Evolutionary conservation across 2,329 filamentous ascomycete genomes (phyloP), one percentile per base, ranked within the genome.

Genomic region (Trematosphaeria pertusa): DNA sequence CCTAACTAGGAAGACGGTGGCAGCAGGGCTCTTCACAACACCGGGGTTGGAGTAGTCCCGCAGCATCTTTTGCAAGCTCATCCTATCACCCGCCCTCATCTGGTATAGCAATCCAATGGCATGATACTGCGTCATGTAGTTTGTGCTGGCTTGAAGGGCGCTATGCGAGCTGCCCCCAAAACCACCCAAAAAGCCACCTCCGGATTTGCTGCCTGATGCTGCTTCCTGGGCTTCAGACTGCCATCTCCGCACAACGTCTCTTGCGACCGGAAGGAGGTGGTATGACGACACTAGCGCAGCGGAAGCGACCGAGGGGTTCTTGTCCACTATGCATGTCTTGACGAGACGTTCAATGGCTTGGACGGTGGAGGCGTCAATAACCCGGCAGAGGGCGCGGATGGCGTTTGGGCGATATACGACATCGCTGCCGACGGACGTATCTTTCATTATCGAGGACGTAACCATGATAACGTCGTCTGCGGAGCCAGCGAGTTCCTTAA

Each of bases 401-500:
- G 94, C 93, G 78, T 99, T 99, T 41, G 94, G 91, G 65, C 94
- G 84, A 79, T 92, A 70, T 21, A 70, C 65, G 42, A 92, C 88
- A 70, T 97, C 94, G 67, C 91, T 97, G 67, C 92, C 90, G 55
- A 95, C 91, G 41, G 92, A 91, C 9, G 93, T 97, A 73, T 99
- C 94, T 81, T 99, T 99, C 94, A 97, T 99, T 64, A 99, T 97
- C 62, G 93, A 97, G 76, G 91, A 96, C 14, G 94, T 99, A 53
- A 97, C 94, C 94, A 99, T 97, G 73, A 99, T 99, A 57, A 97
- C 95, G 81, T 99, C 94, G 78, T 97, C 91, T 48, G 94, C 94
- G 18, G 91, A 96, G 73, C 87, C 86, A 60, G 93, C 91, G 67
- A 99, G 82, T 82, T 99, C 94, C 84, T 97, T 99, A 79, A 97